Percentiles rank a stretch among this genome's conserved stretches.
Evolutionary conservation across 179 eudicot genomes (phyloP).

Genomic region (Beta corolliflora): DNA sequence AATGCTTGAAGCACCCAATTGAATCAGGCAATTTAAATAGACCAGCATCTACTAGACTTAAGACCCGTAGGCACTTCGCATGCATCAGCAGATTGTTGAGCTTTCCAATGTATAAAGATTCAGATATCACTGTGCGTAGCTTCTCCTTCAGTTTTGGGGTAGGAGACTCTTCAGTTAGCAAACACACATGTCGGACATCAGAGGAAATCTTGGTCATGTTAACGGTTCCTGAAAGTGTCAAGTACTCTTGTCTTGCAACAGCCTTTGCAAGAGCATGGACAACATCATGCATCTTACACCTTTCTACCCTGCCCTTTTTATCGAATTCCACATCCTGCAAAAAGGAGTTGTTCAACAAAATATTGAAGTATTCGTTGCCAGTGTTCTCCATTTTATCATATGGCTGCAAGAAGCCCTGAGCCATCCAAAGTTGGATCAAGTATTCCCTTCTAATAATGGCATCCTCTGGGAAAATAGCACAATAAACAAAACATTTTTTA

Average conservation of each 20-base stretch:
- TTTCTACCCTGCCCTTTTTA: not conserved
- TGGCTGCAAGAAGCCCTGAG: slow-evolving; percentile 31
- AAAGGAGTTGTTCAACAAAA: slow-evolving; percentile 18
- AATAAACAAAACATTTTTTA: slow-evolving; percentile 37
- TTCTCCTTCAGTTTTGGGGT: not conserved
- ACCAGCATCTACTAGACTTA: not conserved
- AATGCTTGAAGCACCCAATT: slow-evolving; percentile 25
- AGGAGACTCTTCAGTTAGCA: not conserved
- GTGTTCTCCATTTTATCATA: slow-evolving; percentile 22
- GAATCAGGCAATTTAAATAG: slow-evolving; percentile 16
- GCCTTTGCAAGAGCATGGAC: slow-evolving; percentile 30
- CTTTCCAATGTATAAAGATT: not conserved
- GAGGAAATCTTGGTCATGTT: not conserved
- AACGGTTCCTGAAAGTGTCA: not conserved
- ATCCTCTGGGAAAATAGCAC: slow-evolving; percentile 27
- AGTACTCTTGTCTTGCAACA: slow-evolving; percentile 11
- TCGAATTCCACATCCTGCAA: slow-evolving; percentile 19
- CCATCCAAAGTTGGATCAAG: slow-evolving; percentile 39
- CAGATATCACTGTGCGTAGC: slow-evolving; percentile 9
- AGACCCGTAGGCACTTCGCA: slow-evolving; percentile 10
- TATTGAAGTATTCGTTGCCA: slow-evolving; percentile 23
- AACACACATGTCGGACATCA: slow-evolving; percentile 13
- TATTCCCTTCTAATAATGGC: not conserved
- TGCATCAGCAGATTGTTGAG: not conserved
- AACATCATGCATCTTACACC: slow-evolving; percentile 36